Evolutionary conservation across 2,329 filamentous ascomycete species (phyloP), one percentile per base, ranked within the genome.

Genomic region (Fusarium papillatum): DNA sequence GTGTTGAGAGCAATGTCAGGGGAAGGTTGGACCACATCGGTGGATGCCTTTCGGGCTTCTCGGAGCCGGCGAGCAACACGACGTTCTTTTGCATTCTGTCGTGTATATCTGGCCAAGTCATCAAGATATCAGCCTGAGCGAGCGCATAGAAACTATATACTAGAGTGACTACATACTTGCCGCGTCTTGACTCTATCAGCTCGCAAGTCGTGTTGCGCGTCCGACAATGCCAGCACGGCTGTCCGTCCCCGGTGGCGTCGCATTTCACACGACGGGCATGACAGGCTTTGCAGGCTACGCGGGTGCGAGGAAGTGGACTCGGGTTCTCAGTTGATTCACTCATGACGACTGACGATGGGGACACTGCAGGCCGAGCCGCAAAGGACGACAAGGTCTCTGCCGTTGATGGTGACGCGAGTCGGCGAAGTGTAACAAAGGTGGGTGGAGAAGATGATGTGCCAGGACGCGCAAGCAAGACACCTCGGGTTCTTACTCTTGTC

Each of bases 151-250:
- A 10, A 10, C 7, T 39, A 31, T 6, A 8, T 3, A 1, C 1
- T 14, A 29, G 1, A 4, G 22, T 3, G 1, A 1, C 8, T 24
- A 24, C 69, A n/a, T 50, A 78, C 76, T 70, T 76, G 17, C 76
- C 76, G 14, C 76, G 68, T 10, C 70, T 70, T 0, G 76, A 78
- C 0, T 78, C 76, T 41, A 78, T 76, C 3, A 78, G 43, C 34
- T 78, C 71, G 16, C 76, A 78, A 8, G 68, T 1, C 3, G 64
- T 64, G n/a, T 68, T 24, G 2, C 76, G 71, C 0, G 60, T 73
- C 1, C 76, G 76, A n/a, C 76, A 78, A 34, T 78, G 76, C 76
- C 69, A 71, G 19, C 76, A 78, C 2, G 76, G 76, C 11, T 75
- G 69, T 0, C 68, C 74, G 5, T 77, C 76, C 1, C 53, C 60